Evolutionary conservation across 495 filamentous ascomycete species (phyloP), one percentile per base, ranked within the genome.

Genomic region (Aspergillus nidulans): DNA sequence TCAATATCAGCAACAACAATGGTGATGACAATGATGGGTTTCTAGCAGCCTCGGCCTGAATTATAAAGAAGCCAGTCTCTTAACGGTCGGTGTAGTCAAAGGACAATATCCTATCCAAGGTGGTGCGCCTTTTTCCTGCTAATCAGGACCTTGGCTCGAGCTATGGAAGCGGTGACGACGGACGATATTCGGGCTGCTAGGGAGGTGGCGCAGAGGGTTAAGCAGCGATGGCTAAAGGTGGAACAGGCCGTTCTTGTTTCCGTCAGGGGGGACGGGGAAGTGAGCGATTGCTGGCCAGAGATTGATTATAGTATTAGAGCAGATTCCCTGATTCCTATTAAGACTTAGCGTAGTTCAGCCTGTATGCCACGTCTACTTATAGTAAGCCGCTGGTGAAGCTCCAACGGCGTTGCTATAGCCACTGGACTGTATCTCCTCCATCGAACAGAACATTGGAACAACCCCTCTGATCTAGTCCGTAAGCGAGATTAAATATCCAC

Each of bases 131-230:
- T 13, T 54, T 30, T 26, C 16, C 28, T 13, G 50, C 23, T 21
- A 50, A 58, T 16, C 50, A 23, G 2, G 56, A 58, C 34, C 50
- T 58, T 12, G 19, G 36, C 39, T 15, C 46, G 43, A 53, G 56
- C 57, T 42, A 49, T 34, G 13, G 18, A 34, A 7, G 57, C 57
- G 15, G 57, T 52, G 41, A 25, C 20, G 15, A 55, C 57, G 18
- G 30, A 46, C 26, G 56, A 59, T 19, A 21, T 59, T 10, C 46
- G 49, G 32, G 45, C 13, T 18, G 57, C 57, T 18, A 43, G 23
- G 19, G 39, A 39, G 21, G 50, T 54, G 41, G 18, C 44, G 45
- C 4, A 15, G 24, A 9, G 25, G 20, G 26, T 53, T 21, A 10
- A 21, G 24, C 4, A 46, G 28, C 40, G 26, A 46, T 43, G 24